These are phyloP conservation scores for Eucalyptus cloeziana DNA, from an alignment of 345 rosid species.

Conservation along the genomic window DNA sequence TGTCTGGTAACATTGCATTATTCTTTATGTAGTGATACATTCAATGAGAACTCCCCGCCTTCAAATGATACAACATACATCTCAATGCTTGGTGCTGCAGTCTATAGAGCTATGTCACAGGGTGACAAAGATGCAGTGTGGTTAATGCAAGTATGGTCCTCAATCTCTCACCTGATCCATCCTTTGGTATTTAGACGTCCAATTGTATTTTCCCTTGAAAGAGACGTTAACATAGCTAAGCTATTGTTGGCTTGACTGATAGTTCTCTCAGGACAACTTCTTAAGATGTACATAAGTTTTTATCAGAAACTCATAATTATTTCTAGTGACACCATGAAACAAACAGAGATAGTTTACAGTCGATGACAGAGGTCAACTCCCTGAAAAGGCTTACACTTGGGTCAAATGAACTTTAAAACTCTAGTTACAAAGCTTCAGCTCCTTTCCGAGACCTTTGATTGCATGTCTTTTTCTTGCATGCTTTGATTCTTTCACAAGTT, in stretches of 20 bases:
- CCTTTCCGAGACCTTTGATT: neutral
- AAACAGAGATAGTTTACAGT: neutral
- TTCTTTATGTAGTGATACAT: slow-evolving; percentile 64
- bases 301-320: neutral
- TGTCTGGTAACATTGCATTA: neutral
- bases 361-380: neutral
- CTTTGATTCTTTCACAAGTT: neutral
- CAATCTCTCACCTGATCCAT: neutral
- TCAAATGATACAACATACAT: slow-evolving; percentile 69
- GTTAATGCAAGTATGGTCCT: slow-evolving; percentile 83
- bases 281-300: neutral
- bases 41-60: slow-evolving; percentile 91
- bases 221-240: neutral
- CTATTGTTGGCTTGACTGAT: neutral
- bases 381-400: neutral
- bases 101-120: slow-evolving; percentile 83
- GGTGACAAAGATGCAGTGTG: slow-evolving; percentile 89
- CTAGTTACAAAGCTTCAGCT: neutral
- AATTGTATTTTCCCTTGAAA: neutral
- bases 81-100: slow-evolving; percentile 77
- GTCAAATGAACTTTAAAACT: neutral
- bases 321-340: neutral
- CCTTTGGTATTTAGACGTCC: neutral
- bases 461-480: neutral
- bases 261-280: neutral